Conservation (phyloP, 176 grass and related monocot genomes). For the Phoenix dactylifera region DNA sequence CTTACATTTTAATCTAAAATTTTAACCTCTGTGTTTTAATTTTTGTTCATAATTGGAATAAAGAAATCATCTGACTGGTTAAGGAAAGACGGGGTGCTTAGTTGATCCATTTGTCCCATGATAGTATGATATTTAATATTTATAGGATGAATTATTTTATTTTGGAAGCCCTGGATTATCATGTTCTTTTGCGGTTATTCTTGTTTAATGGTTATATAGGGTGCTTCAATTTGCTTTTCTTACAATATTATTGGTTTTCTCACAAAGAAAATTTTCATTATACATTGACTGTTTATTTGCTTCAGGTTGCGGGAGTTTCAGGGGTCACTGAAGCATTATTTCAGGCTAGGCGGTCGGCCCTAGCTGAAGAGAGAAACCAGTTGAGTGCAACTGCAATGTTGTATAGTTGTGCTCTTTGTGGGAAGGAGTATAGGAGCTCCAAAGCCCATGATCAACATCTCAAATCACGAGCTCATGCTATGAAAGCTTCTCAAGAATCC, state of each 20-base stretch:
- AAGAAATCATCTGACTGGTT: too few species aligned
- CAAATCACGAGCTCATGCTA: slow-evolving; percentile 53
- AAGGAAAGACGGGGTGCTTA: too few species aligned
- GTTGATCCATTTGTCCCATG: too few species aligned
- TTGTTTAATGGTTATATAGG: too few species aligned
- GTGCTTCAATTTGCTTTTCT: too few species aligned
- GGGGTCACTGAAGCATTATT: slow-evolving; percentile 78
- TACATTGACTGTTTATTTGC: background rate
- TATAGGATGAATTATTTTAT: too few species aligned
- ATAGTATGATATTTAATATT: too few species aligned
- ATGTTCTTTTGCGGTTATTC: too few species aligned
- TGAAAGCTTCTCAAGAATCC: slow-evolving; percentile 61
- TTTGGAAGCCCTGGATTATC: too few species aligned
- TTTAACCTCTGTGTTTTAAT: too few species aligned
- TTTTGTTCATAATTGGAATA: too few species aligned
- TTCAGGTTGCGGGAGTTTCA: slow-evolving; percentile 75
- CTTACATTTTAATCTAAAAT: too few species aligned
- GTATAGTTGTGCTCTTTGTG: slow-evolving; percentile 79
- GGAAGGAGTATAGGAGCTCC: slow-evolving; percentile 72
- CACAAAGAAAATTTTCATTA: background rate
- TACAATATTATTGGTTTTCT: background rate
- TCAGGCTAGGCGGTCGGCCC: slow-evolving; percentile 54
- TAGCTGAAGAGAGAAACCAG: slow-evolving; percentile 51
- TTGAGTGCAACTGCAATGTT: slow-evolving; percentile 44
- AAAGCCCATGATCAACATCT: slow-evolving; percentile 83